Conservation (phyloP, 2,329 filamentous ascomycete genomes). For the Pestalotiopsis sp. region DNA sequence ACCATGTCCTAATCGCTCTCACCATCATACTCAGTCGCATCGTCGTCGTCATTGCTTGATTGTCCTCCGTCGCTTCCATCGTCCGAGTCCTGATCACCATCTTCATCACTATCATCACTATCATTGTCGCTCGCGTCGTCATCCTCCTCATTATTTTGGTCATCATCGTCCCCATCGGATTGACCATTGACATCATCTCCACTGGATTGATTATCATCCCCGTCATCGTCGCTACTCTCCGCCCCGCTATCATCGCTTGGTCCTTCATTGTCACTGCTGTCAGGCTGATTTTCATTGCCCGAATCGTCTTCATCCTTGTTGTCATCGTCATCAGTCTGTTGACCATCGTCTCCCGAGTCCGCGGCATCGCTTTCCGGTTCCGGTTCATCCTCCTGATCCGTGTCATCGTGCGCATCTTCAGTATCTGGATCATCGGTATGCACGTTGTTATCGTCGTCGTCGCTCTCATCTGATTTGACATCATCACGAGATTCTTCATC, state of each 20-base stretch:
- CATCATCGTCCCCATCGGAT: neutral
- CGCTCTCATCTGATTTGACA: no score
- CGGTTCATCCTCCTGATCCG: neutral
- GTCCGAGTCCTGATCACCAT: no score
- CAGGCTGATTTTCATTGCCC: neutral
- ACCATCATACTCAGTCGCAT: no score
- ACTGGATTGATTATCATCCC: neutral
- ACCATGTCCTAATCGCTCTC: no score
- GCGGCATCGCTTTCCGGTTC: neutral
- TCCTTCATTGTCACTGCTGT: neutral
- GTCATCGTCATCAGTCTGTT: neutral
- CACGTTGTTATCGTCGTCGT: no score
- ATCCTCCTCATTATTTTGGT: neutral
- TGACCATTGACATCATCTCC: neutral
- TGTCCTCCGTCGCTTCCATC: no score
- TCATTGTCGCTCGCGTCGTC: neutral
- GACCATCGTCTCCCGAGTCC: no score
- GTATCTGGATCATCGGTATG: no score
- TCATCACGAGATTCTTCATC: neutral
- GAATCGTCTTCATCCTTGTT: neutral
- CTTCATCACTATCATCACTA: neutral
- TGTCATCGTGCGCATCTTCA: neutral
- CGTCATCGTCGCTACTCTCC: neutral
- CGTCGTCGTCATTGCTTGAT: no score
- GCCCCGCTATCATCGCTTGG: neutral